These are phyloP conservation scores for Pseudoneurospora amorphoporcata DNA, from an alignment of 495 filamentous ascomycete genomes.

Conservation along the genomic window DNA sequence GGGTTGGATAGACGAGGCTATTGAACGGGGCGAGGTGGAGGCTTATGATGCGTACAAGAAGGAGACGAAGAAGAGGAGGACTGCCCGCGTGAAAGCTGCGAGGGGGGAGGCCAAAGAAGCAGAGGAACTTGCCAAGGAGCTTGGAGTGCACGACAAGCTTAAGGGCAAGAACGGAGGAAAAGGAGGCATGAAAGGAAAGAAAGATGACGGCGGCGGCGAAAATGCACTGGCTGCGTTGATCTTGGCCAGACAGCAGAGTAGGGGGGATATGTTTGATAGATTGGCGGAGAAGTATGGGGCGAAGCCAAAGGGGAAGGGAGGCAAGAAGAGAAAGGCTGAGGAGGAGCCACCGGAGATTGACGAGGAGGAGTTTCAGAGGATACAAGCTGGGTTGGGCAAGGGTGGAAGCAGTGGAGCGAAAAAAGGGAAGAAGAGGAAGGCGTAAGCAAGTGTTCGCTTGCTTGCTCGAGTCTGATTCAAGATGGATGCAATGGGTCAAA, in stretches of 20 bases:
- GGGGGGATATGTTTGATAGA: constrained; percentile 47
- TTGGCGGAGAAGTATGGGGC: constrained; percentile 66
- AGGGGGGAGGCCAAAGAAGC: constrained; percentile 61
- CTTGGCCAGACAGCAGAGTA: constrained; percentile 25
- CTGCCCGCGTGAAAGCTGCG: constrained; percentile 53
- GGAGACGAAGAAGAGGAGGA: constrained; percentile 55
- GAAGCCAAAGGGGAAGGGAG: constrained; percentile 29
- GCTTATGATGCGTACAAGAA: constrained; percentile 54
- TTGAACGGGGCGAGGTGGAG: constrained; percentile 54
- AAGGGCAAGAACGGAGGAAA: constrained; percentile 29
- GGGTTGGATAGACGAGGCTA: constrained; percentile 69
- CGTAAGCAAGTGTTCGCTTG: neutral
- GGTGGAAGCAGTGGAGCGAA: constrained; percentile 12
- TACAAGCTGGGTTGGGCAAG: constrained; percentile 15
- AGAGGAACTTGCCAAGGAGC: constrained; percentile 56
- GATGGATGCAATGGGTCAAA: neutral
- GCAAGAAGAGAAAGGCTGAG: constrained; percentile 36
- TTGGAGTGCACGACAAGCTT: constrained; percentile 54
- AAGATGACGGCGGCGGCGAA: constrained; percentile 23
- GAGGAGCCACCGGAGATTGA: constrained; percentile 48
- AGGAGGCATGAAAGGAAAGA: constrained; percentile 30
- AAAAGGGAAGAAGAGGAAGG: constrained; percentile 28
- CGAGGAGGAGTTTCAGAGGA: constrained; percentile 56
- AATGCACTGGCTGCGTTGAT: constrained; percentile 34
- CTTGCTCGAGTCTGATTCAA: neutral